Percentiles rank a stretch among this genome's conserved stretches.
Evolutionary conservation across 1,139 yeast species (phyloP).

Genomic region (Diutina neorugosa): DNA sequence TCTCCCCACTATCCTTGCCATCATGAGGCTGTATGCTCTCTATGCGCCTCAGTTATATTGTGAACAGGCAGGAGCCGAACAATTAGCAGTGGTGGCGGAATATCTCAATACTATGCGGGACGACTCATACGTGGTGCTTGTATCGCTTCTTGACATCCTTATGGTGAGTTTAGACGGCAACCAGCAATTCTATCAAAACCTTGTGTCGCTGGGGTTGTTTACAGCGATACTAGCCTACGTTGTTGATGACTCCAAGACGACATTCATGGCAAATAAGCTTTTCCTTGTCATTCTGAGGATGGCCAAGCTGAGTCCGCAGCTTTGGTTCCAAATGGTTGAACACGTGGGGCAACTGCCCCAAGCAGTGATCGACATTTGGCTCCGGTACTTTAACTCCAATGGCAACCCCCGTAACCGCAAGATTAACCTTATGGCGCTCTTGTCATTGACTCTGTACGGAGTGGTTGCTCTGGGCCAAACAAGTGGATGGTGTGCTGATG

Average conservation of each 20-base stretch:
- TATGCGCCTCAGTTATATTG: slow-evolving; percentile 39
- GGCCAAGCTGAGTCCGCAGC: slow-evolving; percentile 33
- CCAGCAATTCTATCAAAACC: slow-evolving; percentile 19
- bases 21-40: slow-evolving; percentile 61
- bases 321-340: slow-evolving; percentile 26
- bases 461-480: slow-evolving; percentile 7
- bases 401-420: slow-evolving; percentile 63
- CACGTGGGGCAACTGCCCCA: slow-evolving; percentile 17
- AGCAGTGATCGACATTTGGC: slow-evolving; percentile 21
- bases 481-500: background rate
- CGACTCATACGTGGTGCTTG: slow-evolving; percentile 47
- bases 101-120: slow-evolving; percentile 57
- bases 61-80: slow-evolving; percentile 16
- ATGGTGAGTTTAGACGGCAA: slow-evolving; percentile 19
- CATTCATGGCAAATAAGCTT: slow-evolving; percentile 38
- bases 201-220: slow-evolving; percentile 37
- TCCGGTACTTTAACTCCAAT: slow-evolving; percentile 30
- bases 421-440: slow-evolving; percentile 46
- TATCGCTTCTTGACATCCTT: slow-evolving; percentile 49
- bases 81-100: slow-evolving; percentile 42
- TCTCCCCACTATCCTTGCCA: slow-evolving; percentile 52
- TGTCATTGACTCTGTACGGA: slow-evolving; percentile 24
- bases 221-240: slow-evolving; percentile 33
- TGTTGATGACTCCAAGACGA: slow-evolving; percentile 36
- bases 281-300: slow-evolving; percentile 43